Conservation (phyloP, 495 filamentous ascomycete species). For the Xylaria longipes region DNA sequence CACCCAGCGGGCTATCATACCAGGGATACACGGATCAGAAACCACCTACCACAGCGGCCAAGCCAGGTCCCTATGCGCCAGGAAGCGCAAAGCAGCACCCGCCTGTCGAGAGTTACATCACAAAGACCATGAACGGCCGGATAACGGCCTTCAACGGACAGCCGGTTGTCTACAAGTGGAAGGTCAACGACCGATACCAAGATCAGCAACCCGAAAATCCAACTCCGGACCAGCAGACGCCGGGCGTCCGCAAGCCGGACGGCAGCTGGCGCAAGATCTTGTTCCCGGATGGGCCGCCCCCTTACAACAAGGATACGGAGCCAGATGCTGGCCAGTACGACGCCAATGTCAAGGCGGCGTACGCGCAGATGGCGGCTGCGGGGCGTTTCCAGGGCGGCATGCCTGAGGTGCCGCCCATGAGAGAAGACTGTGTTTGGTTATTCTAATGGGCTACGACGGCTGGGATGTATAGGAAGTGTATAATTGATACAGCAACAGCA, state of each 20-base stretch:
- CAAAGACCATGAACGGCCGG: slow-evolving; percentile 37
- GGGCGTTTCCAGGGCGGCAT: slow-evolving; percentile 70
- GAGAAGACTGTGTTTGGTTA: slow-evolving; percentile 75
- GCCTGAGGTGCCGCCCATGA: slow-evolving; percentile 74
- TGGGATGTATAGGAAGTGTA: slow-evolving; percentile 7
- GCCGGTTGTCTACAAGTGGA: slow-evolving; percentile 48
- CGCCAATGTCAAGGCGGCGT: slow-evolving; percentile 57
- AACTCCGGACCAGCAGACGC: slow-evolving; percentile 32
- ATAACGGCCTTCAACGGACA: slow-evolving; percentile 51
- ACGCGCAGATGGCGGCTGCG: slow-evolving; percentile 63
- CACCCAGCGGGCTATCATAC: not conserved
- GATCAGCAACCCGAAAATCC: slow-evolving; percentile 30
- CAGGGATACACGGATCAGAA: slow-evolving; percentile 2
- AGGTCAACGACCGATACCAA: slow-evolving; percentile 35
- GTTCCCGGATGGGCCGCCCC: slow-evolving; percentile 73
- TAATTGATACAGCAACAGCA: slow-evolving; percentile 1
- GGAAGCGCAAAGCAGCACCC: slow-evolving; percentile 52
- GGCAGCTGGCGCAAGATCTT: slow-evolving; percentile 63
- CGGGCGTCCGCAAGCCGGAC: slow-evolving; percentile 46
- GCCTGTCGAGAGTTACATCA: slow-evolving; percentile 44
- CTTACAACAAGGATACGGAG: slow-evolving; percentile 60
- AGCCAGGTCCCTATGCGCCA: slow-evolving; percentile 47
- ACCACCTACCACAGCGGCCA: slow-evolving; percentile 8
- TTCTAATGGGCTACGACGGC: slow-evolving; percentile 51
- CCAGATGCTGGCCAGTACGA: slow-evolving; percentile 55